A percentile compares a stretch with the other conserved stretches of the same genome.
These are phyloP conservation scores for Diaporthe eres DNA, from an alignment of 2,329 filamentous ascomycete genomes.

Conservation along the genomic window DNA sequence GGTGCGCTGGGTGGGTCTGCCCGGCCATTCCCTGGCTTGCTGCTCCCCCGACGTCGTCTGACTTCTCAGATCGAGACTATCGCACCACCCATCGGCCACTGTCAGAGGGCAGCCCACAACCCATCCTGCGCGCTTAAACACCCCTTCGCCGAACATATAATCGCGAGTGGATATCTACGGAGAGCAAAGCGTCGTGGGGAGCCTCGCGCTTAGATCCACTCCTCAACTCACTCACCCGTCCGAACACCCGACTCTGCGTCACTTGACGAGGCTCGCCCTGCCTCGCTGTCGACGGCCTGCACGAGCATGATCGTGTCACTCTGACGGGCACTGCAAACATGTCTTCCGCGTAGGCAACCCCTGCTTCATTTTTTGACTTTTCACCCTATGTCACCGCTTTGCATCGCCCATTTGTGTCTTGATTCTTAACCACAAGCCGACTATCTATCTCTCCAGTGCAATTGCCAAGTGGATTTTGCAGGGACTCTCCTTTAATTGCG, in stretches of 20 bases:
- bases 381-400: background rate
- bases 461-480: conserved; percentile 26
- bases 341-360: conserved; percentile 40
- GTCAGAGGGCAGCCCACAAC: conserved; percentile 18
- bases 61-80: conserved; percentile 32
- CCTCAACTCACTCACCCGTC: conserved; percentile 37
- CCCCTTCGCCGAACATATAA: conserved; percentile 13
- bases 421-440: conserved; percentile 3
- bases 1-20: conserved; percentile 17
- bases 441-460: background rate
- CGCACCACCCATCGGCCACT: conserved; percentile 29
- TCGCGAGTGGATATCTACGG: conserved; percentile 15
- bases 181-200: conserved; percentile 32
- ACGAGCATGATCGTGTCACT: conserved; percentile 27
- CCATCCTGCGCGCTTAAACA: conserved; percentile 18
- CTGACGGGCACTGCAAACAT: conserved; percentile 31
- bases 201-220: conserved; percentile 39
- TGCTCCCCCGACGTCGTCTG: conserved; percentile 35
- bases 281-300: conserved; percentile 11
- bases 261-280: conserved; percentile 36
- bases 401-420: background rate
- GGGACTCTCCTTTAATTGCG: background rate
- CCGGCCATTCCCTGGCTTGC: conserved; percentile 11
- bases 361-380: background rate
- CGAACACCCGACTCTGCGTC: conserved; percentile 21